Evolutionary conservation across 2,329 filamentous ascomycete genomes (phyloP).

Genomic region (Sphaerulina populicola): DNA sequence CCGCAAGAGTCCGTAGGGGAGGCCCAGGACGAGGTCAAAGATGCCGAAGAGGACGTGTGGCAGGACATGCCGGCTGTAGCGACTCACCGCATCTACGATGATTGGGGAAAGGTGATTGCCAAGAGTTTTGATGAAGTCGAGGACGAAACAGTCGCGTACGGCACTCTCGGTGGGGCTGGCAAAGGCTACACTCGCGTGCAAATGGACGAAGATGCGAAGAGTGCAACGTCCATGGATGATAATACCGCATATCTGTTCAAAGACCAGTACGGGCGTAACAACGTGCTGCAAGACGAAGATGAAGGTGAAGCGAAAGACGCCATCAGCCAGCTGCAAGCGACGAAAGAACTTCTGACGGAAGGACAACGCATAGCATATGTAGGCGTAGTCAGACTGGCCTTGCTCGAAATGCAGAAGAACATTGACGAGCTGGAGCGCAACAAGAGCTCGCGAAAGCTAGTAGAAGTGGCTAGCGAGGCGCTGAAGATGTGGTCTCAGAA

Average conservation of each 20-base stretch:
- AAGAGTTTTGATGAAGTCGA: slow-evolving; percentile 63
- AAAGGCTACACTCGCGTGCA: slow-evolving; percentile 95
- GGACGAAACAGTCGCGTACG: slow-evolving; percentile 63
- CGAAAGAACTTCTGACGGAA: slow-evolving; percentile 89
- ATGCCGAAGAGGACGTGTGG: slow-evolving; percentile 61
- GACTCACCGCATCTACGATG: slow-evolving; percentile 90
- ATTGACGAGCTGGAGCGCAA: slow-evolving; percentile 54
- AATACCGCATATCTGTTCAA: slow-evolving; percentile 95
- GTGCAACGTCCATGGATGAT: slow-evolving; percentile 91
- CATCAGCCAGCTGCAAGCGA: slow-evolving; percentile 84
- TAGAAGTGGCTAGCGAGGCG: slow-evolving; percentile 62
- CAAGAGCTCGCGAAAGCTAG: slow-evolving; percentile 62
- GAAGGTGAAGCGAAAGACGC: slow-evolving; percentile 74
- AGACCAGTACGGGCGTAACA: slow-evolving; percentile 52
- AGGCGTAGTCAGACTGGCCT: slow-evolving; percentile 72
- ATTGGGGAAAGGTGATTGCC: slow-evolving; percentile 79
- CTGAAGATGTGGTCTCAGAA: slow-evolving; percentile 96
- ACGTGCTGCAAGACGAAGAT: slow-evolving; percentile 52
- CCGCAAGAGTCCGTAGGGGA: slow-evolving; percentile 37
- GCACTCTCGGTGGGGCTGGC: slow-evolving; percentile 74
- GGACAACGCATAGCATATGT: slow-evolving; percentile 95
- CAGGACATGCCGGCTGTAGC: slow-evolving; percentile 91
- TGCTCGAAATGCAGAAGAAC: slow-evolving; percentile 67
- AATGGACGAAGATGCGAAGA: slow-evolving; percentile 88
- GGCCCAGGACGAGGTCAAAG: slow-evolving; percentile 44